Evolutionary conservation across 495 filamentous ascomycete species (phyloP), one percentile per base, ranked within the genome.

Genomic region (Tuber melanosporum): DNA sequence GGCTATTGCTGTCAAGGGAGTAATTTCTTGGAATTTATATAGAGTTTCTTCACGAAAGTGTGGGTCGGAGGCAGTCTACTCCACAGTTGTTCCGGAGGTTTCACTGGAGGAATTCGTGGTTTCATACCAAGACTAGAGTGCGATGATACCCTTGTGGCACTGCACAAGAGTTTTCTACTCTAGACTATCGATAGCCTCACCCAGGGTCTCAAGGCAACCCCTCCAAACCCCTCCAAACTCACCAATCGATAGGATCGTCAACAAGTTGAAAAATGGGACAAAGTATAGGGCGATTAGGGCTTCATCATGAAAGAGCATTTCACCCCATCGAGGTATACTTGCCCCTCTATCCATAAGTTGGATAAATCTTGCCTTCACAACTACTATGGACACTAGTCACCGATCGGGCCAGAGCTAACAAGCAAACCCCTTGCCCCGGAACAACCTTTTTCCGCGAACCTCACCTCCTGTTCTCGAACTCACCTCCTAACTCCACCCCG

Each of bases 401-500:
- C 4, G 22, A 57, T 57, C 22, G 45, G 15, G 45, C 45, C 3
- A 2, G 15, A 47, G 17, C 49, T 26, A 6, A 49, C 46, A 49
- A 49, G 20, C 19, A 22, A 20, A 22, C 6, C 43, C 47, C 52
- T 62, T 26, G 0, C 10, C 10, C 57, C 57, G 57, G 57, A 66
- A 66, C 5, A 66, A 66, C 14, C 12, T 36, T 66, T 66, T 66
- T 66, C 57, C 57, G 12, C 26, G 0, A 36, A 72, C 71, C 36
- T 42, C 71, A n/a, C 71, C 71, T 42, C 0, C 0, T 41, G 12
- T n/a, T 45, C 14, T 22, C 36, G 74, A 80, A 73, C 79, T 80
- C 79, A 49, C 70, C 78, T 80, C 72, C 62, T 75, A 75, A 62
- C 71, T 71, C 74, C 52, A 69, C 73, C 22, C n/a, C 3, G 49